Evolutionary conservation across 306 rosid species (phyloP).

Genomic region (Crotalaria pallida): DNA sequence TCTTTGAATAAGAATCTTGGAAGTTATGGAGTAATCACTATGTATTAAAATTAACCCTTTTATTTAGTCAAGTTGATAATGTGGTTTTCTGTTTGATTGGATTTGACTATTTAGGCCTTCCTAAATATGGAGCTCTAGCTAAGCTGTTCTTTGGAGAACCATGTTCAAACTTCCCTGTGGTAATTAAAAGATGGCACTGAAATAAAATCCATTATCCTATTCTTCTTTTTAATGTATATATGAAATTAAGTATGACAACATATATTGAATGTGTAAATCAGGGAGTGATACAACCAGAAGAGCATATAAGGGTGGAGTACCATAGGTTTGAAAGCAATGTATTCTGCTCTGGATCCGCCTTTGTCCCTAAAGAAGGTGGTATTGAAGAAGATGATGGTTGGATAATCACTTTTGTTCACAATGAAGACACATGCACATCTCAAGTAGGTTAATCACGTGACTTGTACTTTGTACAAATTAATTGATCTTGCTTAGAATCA

Average conservation of each 20-base stretch:
- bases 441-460: constrained; percentile 25
- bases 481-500: neutral
- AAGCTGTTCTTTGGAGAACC: constrained; percentile 53
- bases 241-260: neutral
- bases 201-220: no score
- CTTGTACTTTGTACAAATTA: neutral
- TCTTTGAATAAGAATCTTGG: no score
- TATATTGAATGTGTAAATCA: constrained; percentile 14
- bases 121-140: constrained; percentile 53
- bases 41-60: no score
- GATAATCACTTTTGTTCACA: constrained; percentile 71
- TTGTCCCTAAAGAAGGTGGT: constrained; percentile 44
- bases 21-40: no score
- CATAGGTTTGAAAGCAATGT: constrained; percentile 53
- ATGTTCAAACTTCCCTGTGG: constrained; percentile 23
- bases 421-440: constrained; percentile 47
- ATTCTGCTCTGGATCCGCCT: constrained; percentile 59
- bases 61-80: no score
- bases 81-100: neutral
- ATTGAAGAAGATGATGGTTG: constrained; percentile 76
- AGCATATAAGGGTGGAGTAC: constrained; percentile 41
- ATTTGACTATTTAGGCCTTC: constrained; percentile 22
- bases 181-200: neutral
- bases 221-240: no score
- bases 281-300: constrained; percentile 16